Conservation (phyloP, 164 flowering plant species). For the Brasenia schreberi region DNA sequence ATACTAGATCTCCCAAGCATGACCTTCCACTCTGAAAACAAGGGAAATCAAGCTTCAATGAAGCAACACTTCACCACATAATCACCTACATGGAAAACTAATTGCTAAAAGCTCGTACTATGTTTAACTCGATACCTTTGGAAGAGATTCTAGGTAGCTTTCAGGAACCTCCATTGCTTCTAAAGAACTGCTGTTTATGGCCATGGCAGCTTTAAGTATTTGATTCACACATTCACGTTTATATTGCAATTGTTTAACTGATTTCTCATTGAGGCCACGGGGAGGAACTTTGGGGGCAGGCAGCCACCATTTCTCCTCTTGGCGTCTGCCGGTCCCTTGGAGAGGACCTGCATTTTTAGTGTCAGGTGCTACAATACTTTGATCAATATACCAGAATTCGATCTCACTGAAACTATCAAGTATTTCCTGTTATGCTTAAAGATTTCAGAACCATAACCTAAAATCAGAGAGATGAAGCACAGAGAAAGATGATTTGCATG, state of each 20-base stretch:
- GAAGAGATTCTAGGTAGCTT: slow-evolving; percentile 3
- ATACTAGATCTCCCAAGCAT: slow-evolving; percentile 1
- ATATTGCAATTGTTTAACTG: slow-evolving; percentile 4
- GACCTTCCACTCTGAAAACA: slow-evolving; percentile 2
- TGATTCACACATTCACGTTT: slow-evolving; percentile 5
- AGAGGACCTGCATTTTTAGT: slow-evolving; percentile 1
- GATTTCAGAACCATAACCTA: neutral
- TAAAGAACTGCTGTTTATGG: slow-evolving; percentile 3
- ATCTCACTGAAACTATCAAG: slow-evolving; percentile 2
- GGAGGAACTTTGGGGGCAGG: slow-evolving; percentile 2
- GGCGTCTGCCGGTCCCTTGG: slow-evolving; percentile 2
- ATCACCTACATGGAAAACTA: neutral
- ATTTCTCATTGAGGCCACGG: slow-evolving; percentile 4
- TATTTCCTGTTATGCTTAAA: slow-evolving; percentile 3
- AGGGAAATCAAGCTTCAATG: neutral
- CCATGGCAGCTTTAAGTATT: slow-evolving; percentile 8
- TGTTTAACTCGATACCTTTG: neutral
- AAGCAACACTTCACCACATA: neutral
- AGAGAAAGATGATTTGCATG: neutral
- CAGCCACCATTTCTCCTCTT: slow-evolving; percentile 6
- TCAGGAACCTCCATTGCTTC: slow-evolving; percentile 5
- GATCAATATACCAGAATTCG: slow-evolving; percentile 6
- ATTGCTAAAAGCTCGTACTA: neutral
- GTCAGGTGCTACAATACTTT: slow-evolving; percentile 5
- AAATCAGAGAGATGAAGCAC: neutral